Evolutionary conservation across 441 rosid genomes (phyloP).

Genomic region (Oxalis stricta): DNA sequence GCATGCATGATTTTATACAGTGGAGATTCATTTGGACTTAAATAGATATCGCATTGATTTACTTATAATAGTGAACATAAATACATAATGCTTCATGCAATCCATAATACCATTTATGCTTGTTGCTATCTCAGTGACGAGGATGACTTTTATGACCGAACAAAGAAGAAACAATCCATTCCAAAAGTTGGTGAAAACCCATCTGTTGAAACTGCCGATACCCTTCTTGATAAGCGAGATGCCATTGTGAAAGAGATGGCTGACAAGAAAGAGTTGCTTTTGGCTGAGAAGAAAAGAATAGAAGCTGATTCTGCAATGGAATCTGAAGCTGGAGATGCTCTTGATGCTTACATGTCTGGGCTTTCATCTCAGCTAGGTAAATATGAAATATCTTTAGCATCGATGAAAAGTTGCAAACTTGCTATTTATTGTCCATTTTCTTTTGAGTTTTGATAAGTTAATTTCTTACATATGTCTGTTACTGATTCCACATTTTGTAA

Average conservation of each 20-base stretch:
- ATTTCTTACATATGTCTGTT: neutral
- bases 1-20: neutral
- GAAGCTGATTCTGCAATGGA: constrained; percentile 28
- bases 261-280: constrained; percentile 38
- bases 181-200: constrained; percentile 44
- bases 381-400: neutral
- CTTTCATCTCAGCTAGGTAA: constrained; percentile 86
- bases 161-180: constrained; percentile 51
- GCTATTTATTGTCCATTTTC: neutral
- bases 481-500: constrained; percentile 12
- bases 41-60: too few relatives aligned
- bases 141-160: constrained; percentile 94
- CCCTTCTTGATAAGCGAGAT: constrained; percentile 84
- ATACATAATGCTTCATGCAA: neutral
- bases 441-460: neutral
- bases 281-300: constrained; percentile 49
- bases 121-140: constrained; percentile 47
- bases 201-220: constrained; percentile 75
- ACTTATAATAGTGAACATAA: too few relatives aligned
- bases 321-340: constrained; percentile 62
- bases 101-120: constrained; percentile 4
- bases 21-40: neutral
- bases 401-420: neutral
- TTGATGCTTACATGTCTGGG: constrained; percentile 89
- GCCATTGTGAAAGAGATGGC: constrained; percentile 50